These are phyloP conservation scores for Solanum chacoense DNA, from an alignment of 305 asterid genomes.

Conservation along the genomic window DNA sequence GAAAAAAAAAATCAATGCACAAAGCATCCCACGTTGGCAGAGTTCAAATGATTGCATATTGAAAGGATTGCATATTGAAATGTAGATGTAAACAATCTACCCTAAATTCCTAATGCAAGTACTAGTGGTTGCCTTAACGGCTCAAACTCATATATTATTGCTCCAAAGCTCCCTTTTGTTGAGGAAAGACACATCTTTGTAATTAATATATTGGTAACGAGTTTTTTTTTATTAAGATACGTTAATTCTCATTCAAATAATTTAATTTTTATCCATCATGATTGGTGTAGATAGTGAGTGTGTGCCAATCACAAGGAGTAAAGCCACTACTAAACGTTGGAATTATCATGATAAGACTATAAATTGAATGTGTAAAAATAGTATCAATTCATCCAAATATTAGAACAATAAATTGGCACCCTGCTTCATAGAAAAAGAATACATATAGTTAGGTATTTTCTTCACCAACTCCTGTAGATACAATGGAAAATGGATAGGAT, in stretches of 20 bases:
- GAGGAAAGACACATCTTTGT: neutral
- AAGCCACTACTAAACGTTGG: neutral
- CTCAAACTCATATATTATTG: neutral
- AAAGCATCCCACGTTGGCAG: neutral
- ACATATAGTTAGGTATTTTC: neutral
- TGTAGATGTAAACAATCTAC: neutral
- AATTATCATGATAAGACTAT: neutral
- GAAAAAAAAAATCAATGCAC: fast-evolving
- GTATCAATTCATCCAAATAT: neutral
- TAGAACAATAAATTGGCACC: neutral
- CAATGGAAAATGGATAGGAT: neutral
- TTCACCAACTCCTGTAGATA: neutral
- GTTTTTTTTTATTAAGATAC: neutral
- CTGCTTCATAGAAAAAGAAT: neutral
- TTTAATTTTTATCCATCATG: neutral
- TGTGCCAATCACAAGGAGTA: neutral
- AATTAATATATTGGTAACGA: neutral
- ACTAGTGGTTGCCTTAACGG: neutral
- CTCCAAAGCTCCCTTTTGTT: neutral
- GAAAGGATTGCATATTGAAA: fast-evolving
- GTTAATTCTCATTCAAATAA: neutral
- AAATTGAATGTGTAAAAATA: neutral
- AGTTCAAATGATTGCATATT: too few relatives aligned
- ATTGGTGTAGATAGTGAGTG: neutral
- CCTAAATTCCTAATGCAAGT: neutral